Evolutionary conservation across 768 basidiomycete species (phyloP), one percentile per base, ranked within the genome.

Genomic region (Tephrocybe sp.): DNA sequence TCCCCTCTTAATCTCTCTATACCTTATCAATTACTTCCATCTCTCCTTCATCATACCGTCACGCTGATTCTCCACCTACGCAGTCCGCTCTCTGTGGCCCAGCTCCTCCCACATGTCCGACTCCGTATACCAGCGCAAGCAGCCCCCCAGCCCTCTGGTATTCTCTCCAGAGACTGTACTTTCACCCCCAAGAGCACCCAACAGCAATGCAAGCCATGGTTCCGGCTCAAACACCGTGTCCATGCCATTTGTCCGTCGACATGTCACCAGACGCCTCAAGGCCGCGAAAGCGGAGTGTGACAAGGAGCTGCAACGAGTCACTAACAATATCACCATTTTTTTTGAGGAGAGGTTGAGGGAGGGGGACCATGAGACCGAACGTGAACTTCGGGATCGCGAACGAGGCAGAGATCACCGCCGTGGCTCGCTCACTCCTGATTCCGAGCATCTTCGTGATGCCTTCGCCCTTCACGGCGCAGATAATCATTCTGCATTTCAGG

Each of bases 251-350:
- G 90, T 98, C 55, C 78, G 90, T 53, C 83, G 92, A 47, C 95
- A 98, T 73, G 92, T 98, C 61, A 92, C 89, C 31, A 83, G 92
- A 55, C 86, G 97, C 50, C 84, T 98, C 69, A 89, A 86, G 73
- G 88, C 87, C 3, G 94, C 96, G 50, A 98, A 99, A 75, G 83
- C 89, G 43, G 90, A 91, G 56, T 99, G 96, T 76, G 93, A 99
- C 81, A 90, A 89, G 75, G 93, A 97, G 69, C 83, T 99, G 8
- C 86, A 87, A 63, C 87, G 92, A 64, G 89, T 98, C 64, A 92
- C 95, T 52, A 87, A 91, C 69, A 91, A 86, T 52, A 94, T 99
- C 75, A 96, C 96, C 55, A 69, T 84, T 31, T 98, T 93, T 70
- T 96, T 97, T 59, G 96, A 99, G 72, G 89, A 93, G 64, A 82